These are phyloP conservation scores for Botrytis aclada DNA, from an alignment of 2,329 filamentous ascomycete species.

Conservation along the genomic window DNA sequence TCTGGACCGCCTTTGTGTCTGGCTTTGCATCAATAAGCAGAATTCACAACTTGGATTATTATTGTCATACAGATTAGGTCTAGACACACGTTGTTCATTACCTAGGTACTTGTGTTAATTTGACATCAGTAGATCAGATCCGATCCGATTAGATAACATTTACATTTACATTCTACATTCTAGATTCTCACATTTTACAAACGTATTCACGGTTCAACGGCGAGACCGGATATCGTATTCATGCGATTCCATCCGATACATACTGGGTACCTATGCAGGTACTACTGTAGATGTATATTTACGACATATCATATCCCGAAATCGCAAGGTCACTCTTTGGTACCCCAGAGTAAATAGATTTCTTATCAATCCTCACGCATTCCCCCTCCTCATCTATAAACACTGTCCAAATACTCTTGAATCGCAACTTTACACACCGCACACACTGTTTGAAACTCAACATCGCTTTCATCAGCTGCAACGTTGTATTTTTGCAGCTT, in stretches of 20 bases:
- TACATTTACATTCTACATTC: no score
- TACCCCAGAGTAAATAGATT: neutral
- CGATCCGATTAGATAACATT: neutral
- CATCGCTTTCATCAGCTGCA: neutral
- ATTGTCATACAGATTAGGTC: neutral
- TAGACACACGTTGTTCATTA: neutral
- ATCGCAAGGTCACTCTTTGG: neutral
- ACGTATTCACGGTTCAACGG: neutral
- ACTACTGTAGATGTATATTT: no score
- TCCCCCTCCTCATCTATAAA: neutral
- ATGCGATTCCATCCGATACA: neutral
- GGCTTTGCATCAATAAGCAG: conserved; percentile 2
- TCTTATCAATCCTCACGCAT: neutral
- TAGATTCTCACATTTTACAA: neutral
- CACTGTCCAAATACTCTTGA: neutral
- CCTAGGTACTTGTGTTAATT: neutral
- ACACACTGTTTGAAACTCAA: neutral
- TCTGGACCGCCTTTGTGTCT: conserved; percentile 20
- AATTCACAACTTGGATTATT: neutral
- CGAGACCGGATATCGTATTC: neutral
- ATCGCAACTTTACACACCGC: neutral
- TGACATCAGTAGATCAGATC: neutral
- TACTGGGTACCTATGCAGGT: no score
- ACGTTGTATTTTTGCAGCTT: neutral
- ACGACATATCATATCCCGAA: neutral